phyloP scores from a whole-genome alignment of 2,329 filamentous ascomycete genomes.

The Calonectria leucothoes region DNA sequence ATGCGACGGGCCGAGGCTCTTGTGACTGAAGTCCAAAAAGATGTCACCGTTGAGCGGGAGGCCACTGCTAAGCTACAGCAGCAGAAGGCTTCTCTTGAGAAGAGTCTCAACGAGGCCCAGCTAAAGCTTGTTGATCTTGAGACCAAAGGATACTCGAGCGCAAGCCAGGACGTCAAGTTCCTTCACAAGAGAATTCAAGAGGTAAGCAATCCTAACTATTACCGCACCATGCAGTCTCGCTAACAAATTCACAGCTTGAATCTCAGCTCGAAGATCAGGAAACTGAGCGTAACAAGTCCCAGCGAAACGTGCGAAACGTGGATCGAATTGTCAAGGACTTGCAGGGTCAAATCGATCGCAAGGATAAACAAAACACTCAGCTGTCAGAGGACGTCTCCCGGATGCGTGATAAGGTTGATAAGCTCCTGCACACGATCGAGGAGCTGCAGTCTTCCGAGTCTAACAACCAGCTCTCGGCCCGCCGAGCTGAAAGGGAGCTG shows the following conservation, averaged over 20 bases:
- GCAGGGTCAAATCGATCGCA: slow-evolving; percentile 90
- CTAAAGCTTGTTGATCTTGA: slow-evolving; percentile 91
- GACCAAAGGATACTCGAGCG: slow-evolving; percentile 95
- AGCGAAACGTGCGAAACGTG: slow-evolving; percentile 89
- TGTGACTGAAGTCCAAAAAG: slow-evolving; percentile 90
- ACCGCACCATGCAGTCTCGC: slow-evolving; percentile 18
- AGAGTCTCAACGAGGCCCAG: slow-evolving; percentile 89
- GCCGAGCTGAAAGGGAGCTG: slow-evolving; percentile 89
- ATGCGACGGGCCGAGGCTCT: slow-evolving; percentile 95
- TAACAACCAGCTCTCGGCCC: slow-evolving; percentile 80
- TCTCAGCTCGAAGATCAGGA: slow-evolving; percentile 87
- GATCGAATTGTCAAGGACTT: slow-evolving; percentile 95
- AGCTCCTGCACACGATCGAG: slow-evolving; percentile 90
- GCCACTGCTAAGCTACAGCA: slow-evolving; percentile 84
- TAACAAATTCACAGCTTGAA: slow-evolving; percentile 74
- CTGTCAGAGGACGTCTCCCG: slow-evolving; percentile 86
- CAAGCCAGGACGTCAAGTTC: slow-evolving; percentile 95
- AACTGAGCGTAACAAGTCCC: slow-evolving; percentile 80
- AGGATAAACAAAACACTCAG: slow-evolving; percentile 86
- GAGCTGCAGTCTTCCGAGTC: slow-evolving; percentile 92
- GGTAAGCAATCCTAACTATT: slow-evolving; percentile 65
- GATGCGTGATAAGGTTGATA: slow-evolving; percentile 90
- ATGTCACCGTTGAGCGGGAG: slow-evolving; percentile 88
- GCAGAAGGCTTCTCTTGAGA: slow-evolving; percentile 90
- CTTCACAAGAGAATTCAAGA: slow-evolving; percentile 94